Evolutionary conservation across 2,329 filamentous ascomycete genomes (phyloP), one percentile per base, ranked within the genome.

Genomic region (Aspergillus jensenii): DNA sequence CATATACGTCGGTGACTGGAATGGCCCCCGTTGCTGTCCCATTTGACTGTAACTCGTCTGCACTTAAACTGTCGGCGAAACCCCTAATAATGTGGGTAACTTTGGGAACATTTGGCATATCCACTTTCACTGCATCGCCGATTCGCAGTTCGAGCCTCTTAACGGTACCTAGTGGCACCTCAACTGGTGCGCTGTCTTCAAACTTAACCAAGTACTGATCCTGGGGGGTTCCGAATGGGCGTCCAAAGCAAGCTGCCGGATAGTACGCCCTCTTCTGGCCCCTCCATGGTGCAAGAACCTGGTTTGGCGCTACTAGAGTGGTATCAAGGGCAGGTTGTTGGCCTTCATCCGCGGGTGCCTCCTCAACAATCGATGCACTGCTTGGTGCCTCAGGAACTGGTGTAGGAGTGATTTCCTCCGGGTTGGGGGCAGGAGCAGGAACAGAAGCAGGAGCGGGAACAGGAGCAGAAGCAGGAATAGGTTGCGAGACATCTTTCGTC

Each of bases 221-320:
- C 51, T 78, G 73, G 0, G 71, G 65, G 11, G 73, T 68, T 3
- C 70, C 66, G 45, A 74, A 68, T 19, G 79, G 73, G 15, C 71
- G 73, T 3, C 80, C 81, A 35, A 86, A 68, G 63, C 81, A 87
- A n/a, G 79, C 84, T 8, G 82, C 85, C 48, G 85, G 84, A 66
- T 85, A 86, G 67, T 82, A 87, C n/a, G 74, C 77, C 53, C 79
- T 78, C 48, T 76, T 79, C n/a, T 75, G 75, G 19, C 81, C 80
- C 62, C 79, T 84, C 79, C 85, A 88, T 27, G 78, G 76, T 7
- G 85, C 84, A 60, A 87, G 78, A 0, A 87, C 79, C 59, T 85
- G 79, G 54, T 82, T 81, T 5, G 80, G 79, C 12, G 77, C 74
- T 23, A 79, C 63, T 9, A 75, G 64, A 7, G 55, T 11, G 21